Evolutionary conservation across 1,284 basidiomycete genomes (phyloP), one percentile per base, ranked within the genome.

Genomic region (Sporisorium iseilematis-ciliati): DNA sequence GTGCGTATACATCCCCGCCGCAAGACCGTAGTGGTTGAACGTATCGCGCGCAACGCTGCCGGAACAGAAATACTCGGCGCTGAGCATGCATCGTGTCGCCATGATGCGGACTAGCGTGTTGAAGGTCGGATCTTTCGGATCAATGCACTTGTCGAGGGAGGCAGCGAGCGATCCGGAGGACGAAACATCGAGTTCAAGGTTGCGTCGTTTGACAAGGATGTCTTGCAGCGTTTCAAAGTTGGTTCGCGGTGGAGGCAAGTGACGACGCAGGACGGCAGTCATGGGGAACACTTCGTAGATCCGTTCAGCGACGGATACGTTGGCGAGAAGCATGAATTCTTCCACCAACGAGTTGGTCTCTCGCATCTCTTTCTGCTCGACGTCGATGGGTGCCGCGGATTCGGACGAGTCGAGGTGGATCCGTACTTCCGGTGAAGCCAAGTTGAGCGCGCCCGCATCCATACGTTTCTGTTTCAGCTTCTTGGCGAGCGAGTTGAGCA

Each of bases 311-410:
- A 98, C 97, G 71, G 92, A 94, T 77, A 97, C 93, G 82, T 99
- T 99, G 29, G 97, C 97, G 62, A 99, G 90, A 70, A 99, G 88
- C 97, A 99, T 99, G 86, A 99, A 99, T 86, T 99, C 97, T 85
- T 99, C 97, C 2, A 99, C 97, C 11, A 99, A 87, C 74, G 92
- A 95, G 85, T 99, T 99, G 12, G 97, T 99, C 87, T 99, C 95
- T 38, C 90, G 87, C 82, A 93, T 86, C 82, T 95, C 92, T 86
- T 99, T 99, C 85, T 97, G 95, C 87, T 98, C 95, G 4, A 99
- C 95, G 77, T 98, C 96, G 73, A 98, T 93, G 0, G 97, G 97
- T 61, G 95, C 96, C 0, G 93, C 92, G 0, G 92, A 92, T 85
- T 99, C 97, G 3, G 93, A 88, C 70, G 91, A 94, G 83, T 97